Base-by-base conservation (phyloP, 2,329 filamentous ascomycete species). In the Colletotrichum cereale region DNA sequence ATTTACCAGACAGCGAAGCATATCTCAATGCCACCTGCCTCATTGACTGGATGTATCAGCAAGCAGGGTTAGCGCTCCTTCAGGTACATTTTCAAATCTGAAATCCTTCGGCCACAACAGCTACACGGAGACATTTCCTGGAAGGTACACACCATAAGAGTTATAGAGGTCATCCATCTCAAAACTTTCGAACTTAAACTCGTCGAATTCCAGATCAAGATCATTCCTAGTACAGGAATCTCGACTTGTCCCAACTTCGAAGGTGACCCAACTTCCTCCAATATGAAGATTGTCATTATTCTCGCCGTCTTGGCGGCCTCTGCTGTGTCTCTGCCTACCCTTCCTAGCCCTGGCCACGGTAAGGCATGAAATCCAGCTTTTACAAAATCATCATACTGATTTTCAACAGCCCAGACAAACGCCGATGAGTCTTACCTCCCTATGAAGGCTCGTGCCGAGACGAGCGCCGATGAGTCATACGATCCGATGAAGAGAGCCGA, bases 371-470 rank as follows among this genome's bases (percentile, higher is more conserved):
- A 6, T 34, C 10, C 5, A 44, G 2, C 5, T 12, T 29, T n/a
- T 10, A 1, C 1, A n/a, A 26, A 6, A 4, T 11, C 0, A 4
- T 4, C 16, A 10, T 50, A 2, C 42, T 62, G 21, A 62, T 3
- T 38, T 1, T 14, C 18, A 38, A 40, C 5, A 31, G 65, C 57
- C 14, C 64, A 68, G 16, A 58, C 50, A 21, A 68, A 34, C 12
- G 66, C 66, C 7, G 70, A 72, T 12, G 69, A 72, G 16, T 70
- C 69, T 24, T 72, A 72, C 29, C 50, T 69, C 5, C 69, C 69
- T 6, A 72, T 72, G 69, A 57, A 47, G 21, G 47, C 29, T 36
- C 57, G 68, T 10, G 50, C 57, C 3, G 65, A 71, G 24, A 60
- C 53, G 2, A 71, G 58, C 7, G 68, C 68, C 10, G 68, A 71